These are phyloP conservation scores for Daldinia eschscholtzii DNA, from an alignment of 2,329 filamentous ascomycete genomes.

Conservation along the genomic window DNA sequence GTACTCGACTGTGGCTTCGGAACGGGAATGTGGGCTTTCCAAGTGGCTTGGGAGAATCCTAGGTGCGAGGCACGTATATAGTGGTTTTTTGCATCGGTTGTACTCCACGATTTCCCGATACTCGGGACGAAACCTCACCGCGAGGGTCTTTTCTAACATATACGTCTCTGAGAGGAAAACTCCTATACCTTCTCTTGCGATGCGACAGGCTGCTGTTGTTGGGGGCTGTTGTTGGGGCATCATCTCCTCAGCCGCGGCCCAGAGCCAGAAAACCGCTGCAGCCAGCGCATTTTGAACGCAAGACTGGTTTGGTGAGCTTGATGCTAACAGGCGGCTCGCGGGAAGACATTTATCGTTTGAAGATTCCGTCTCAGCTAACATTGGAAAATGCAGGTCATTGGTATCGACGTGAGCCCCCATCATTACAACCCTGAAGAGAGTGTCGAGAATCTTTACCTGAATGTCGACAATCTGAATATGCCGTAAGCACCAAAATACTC, in stretches of 20 bases:
- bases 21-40: conserved; percentile 75
- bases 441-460: conserved; percentile 76
- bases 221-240: conserved; percentile 6
- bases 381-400: conserved; percentile 68
- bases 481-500: conserved; percentile 57
- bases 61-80: conserved; percentile 68
- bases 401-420: conserved; percentile 79
- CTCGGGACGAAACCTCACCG: conserved; percentile 4
- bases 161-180: conserved; percentile 15
- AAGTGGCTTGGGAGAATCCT: conserved; percentile 74
- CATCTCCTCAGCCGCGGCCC: conserved; percentile 1
- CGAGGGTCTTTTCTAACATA: conserved; percentile 12
- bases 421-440: conserved; percentile 65
- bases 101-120: conserved; percentile 20
- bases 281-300: conserved; percentile 13
- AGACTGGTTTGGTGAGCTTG: conserved; percentile 24
- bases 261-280: conserved; percentile 10
- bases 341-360: conserved; percentile 11
- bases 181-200: conserved; percentile 8
- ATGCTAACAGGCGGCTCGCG: conserved; percentile 17
- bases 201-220: conserved; percentile 8
- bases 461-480: conserved; percentile 79
- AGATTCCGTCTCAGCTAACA: conserved; percentile 30
- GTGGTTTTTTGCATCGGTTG: conserved; percentile 31
- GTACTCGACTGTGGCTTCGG: conserved; percentile 81